Evolutionary conservation across 148 eudicot species (phyloP), one percentile per base, ranked within the genome.

Genomic region (Cornus florida): DNA sequence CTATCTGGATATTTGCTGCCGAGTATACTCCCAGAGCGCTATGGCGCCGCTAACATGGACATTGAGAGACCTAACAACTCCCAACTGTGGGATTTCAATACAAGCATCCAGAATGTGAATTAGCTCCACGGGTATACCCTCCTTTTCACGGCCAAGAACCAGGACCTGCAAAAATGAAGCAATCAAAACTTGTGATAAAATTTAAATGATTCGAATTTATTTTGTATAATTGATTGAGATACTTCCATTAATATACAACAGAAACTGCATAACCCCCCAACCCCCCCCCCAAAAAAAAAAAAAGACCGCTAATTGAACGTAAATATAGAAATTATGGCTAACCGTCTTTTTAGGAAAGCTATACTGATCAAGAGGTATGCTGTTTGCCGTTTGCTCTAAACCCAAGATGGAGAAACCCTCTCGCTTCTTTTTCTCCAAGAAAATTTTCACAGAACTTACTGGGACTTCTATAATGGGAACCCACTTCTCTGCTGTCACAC

Each of bases 401-500:
- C 99, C 99, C 86, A 97, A 77, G 69, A 94, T 80, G 46, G 97
- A 86, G 77, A 82, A 97, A 56, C 99, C 99, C 65, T 94, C 95
- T 60, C 81, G 83, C 83, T 92, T 93, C 92, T 96, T 96, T 80
- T 91, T 92, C 86, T 94, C 93, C 82, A 97, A 84, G 86, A 83
- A 97, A 59, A 74, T 86, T 83, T 88, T 92, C 85, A 97, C 83
- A 83, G 87, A 91, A 71, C 83, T 78, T 22, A 87, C 91, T 6
- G 98, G 98, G 75, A 97, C 97, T 86, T 97, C 99, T 31, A 88
- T 73, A 32, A 92, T 84, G 60, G 99, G 99, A 71, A 97, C 86
- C 99, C 99, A 97, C 85, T 94, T 97, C 78, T 94, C 98, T 66
- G 99, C 99, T 19, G 99, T 97, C 85, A 97, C 98, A 85, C 99